These are phyloP conservation scores for Torrubiella hemipterigena DNA, from an alignment of 2,329 filamentous ascomycete species.

Conservation along the genomic window DNA sequence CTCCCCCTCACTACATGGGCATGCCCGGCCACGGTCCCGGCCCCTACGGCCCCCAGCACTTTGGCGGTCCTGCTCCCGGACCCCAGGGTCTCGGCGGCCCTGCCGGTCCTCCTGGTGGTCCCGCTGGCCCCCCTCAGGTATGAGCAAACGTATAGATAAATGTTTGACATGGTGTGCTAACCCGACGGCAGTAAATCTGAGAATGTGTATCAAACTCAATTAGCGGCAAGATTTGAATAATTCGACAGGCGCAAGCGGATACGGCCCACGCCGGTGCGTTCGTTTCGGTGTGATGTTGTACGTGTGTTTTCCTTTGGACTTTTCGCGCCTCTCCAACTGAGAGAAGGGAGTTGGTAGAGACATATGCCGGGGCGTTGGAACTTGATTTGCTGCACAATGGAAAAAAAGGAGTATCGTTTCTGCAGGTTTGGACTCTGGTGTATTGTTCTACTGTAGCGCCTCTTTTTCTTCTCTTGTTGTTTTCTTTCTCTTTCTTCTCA, in stretches of 20 bases:
- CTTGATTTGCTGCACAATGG: too few species aligned
- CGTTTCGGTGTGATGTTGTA: not conserved
- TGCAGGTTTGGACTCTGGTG: too few species aligned
- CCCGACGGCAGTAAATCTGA: not conserved
- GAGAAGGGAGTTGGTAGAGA: too few species aligned
- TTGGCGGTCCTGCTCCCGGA: constrained; percentile 29
- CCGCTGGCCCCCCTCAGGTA: constrained; percentile 27
- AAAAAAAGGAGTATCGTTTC: too few species aligned
- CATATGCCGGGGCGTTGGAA: too few species aligned
- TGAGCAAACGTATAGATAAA: constrained; percentile 4
- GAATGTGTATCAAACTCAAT: not conserved
- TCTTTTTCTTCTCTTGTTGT: too few species aligned
- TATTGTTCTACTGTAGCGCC: too few species aligned
- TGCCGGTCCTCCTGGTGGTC: constrained; percentile 23
- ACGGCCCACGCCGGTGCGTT: not conserved
- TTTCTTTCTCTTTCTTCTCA: too few species aligned
- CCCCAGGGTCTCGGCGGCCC: constrained; percentile 30
- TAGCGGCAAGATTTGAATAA: not conserved
- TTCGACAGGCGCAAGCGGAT: not conserved
- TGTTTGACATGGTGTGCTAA: not conserved
- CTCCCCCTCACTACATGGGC: constrained; percentile 42
- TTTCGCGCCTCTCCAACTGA: too few species aligned
- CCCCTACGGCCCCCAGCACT: constrained; percentile 33
- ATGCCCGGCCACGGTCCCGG: constrained; percentile 32
- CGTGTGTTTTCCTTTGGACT: too few species aligned